phyloP scores from a whole-genome alignment of 2,329 filamentous ascomycete species.

The Parasarocladium wereldwijsianum region DNA sequence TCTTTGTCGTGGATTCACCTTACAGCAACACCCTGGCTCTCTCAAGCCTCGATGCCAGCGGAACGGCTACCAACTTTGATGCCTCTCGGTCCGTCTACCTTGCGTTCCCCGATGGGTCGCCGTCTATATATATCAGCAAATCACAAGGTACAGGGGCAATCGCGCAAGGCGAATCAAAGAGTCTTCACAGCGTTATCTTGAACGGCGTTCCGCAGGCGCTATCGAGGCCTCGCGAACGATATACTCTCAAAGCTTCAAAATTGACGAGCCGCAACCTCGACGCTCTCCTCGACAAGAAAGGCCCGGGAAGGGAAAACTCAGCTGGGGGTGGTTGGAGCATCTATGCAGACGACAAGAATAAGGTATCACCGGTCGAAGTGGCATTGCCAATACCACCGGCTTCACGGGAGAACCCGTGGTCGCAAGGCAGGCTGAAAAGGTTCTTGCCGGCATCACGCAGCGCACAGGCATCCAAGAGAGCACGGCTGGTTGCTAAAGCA shows the following conservation, averaged over 20 bases:
- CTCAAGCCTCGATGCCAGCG: conserved; percentile 15
- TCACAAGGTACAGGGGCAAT: conserved; percentile 27
- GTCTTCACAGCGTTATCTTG: conserved; percentile 55
- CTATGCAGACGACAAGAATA: conserved; percentile 50
- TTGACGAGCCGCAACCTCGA: conserved; percentile 58
- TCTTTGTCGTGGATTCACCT: conserved; percentile 67
- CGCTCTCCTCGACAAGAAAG: conserved; percentile 54
- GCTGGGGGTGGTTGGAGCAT: conserved; percentile 68
- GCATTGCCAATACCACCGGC: conserved; percentile 31
- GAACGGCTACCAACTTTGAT: conserved; percentile 35
- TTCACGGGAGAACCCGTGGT: conserved; percentile 18
- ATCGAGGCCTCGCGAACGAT: conserved; percentile 58
- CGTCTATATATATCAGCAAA: conserved; percentile 54
- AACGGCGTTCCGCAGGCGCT: conserved; percentile 73
- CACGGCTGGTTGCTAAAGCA: conserved; percentile 45
- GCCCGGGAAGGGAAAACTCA: conserved; percentile 53
- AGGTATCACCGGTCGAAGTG: conserved; percentile 39
- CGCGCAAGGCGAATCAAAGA: conserved; percentile 38
- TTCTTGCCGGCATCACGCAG: conserved; percentile 15
- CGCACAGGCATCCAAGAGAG: conserved; percentile 31
- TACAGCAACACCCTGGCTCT: conserved; percentile 50
- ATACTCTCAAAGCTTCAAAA: conserved; percentile 51
- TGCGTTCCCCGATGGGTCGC: conserved; percentile 68
- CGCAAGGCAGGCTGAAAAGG: conserved; percentile 16
- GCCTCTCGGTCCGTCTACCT: conserved; percentile 61